phyloP scores from a whole-genome alignment of 805 yeast genomes.

The Pichia nakasei region DNA sequence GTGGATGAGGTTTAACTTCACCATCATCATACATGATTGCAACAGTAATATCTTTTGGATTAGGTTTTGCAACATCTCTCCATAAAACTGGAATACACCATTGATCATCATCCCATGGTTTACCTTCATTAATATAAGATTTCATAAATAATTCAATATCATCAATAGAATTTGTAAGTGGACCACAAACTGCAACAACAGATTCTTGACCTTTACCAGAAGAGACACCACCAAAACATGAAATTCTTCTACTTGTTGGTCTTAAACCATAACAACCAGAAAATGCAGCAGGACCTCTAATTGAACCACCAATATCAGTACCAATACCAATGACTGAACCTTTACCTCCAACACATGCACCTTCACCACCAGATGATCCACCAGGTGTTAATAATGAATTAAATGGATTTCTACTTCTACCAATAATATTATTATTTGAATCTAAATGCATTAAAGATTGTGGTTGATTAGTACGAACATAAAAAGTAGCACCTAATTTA shows the following conservation, averaged over 20 bases:
- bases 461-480: conserved; percentile 60
- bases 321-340: conserved; percentile 54
- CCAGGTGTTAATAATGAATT: conserved; percentile 54
- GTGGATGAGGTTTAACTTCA: conserved; percentile 58
- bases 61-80: conserved; percentile 35
- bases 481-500: conserved; percentile 52
- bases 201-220: conserved; percentile 58
- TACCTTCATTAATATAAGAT: conserved; percentile 48
- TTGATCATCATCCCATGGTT: conserved; percentile 50
- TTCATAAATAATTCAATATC: conserved; percentile 67
- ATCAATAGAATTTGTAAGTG: conserved; percentile 53
- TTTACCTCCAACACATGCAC: conserved; percentile 49
- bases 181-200: conserved; percentile 59
- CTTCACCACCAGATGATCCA: conserved; percentile 72
- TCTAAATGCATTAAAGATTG: conserved; percentile 64
- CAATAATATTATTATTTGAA: conserved; percentile 50
- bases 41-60: conserved; percentile 41
- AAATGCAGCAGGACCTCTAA: conserved; percentile 61
- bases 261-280: conserved; percentile 55
- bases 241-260: conserved; percentile 50
- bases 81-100: conserved; percentile 43
- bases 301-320: conserved; percentile 66
- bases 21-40: conserved; percentile 61
- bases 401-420: conserved; percentile 49
- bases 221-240: conserved; percentile 39